Conservation (phyloP, 768 basidiomycete genomes). For the Cystobasidium onofrii region DNA sequence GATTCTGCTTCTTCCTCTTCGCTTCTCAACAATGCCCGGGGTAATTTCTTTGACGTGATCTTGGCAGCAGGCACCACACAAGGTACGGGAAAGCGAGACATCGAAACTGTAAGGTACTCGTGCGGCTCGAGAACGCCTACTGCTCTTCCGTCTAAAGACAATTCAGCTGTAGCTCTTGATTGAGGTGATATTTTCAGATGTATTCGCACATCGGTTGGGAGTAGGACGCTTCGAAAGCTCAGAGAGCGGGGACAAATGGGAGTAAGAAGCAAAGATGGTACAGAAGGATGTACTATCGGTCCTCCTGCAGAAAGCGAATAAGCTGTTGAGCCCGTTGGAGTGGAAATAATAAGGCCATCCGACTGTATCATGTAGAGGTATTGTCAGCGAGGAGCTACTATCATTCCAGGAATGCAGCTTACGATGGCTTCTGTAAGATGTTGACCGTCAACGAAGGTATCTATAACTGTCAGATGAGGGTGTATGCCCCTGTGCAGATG, state of each 20-base stretch:
- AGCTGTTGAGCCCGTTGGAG: slow-evolving; percentile 91
- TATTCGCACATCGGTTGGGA: slow-evolving; percentile 54
- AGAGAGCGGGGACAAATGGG: slow-evolving; percentile 93
- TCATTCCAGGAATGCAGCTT: slow-evolving; percentile 47
- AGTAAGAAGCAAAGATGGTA: slow-evolving; percentile 80
- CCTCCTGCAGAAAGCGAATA: slow-evolving; percentile 93
- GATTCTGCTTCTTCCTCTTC: not conserved
- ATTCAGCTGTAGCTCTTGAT: slow-evolving; percentile 74
- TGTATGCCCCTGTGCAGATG: slow-evolving; percentile 83
- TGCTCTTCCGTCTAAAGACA: slow-evolving; percentile 86
- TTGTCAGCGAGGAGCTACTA: not conserved
- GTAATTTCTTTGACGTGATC: slow-evolving; percentile 16
- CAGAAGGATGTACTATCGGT: slow-evolving; percentile 86
- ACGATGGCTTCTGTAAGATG: slow-evolving; percentile 84
- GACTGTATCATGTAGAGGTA: slow-evolving; percentile 46
- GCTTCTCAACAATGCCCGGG: not conserved
- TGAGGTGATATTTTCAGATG: slow-evolving; percentile 66
- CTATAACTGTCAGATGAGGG: slow-evolving; percentile 84
- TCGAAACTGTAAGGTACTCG: slow-evolving; percentile 74
- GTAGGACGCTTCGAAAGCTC: slow-evolving; percentile 81
- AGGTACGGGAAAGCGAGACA: slow-evolving; percentile 80
- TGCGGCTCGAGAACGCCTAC: slow-evolving; percentile 74
- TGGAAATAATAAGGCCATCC: slow-evolving; percentile 86
- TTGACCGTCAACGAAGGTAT: slow-evolving; percentile 86
- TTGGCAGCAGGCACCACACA: slow-evolving; percentile 53